These are phyloP conservation scores for Fusarium acutatum DNA, from an alignment of 2,329 filamentous ascomycete genomes.

Conservation along the genomic window DNA sequence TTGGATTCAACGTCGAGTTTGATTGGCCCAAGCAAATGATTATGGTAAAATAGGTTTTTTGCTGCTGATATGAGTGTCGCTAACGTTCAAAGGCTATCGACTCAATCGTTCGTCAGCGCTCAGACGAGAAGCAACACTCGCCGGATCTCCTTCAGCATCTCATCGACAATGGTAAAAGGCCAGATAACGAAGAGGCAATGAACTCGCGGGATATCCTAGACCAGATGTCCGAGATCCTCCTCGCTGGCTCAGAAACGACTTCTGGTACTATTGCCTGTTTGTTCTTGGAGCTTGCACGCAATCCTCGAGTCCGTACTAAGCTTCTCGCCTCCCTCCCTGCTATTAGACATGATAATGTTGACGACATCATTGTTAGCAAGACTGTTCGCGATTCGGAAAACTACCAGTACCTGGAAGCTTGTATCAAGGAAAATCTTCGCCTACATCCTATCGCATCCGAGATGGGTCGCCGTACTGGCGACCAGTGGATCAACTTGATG, in stretches of 20 bases:
- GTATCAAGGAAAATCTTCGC: not conserved
- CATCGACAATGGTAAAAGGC: not conserved
- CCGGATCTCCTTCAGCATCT: not conserved
- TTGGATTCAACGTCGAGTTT: not conserved
- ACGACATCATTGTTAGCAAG: not conserved
- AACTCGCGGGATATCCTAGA: not conserved
- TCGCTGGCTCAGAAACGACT: not conserved
- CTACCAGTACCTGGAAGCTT: not conserved
- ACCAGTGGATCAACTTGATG: not conserved
- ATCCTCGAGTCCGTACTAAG: not conserved
- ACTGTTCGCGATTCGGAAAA: not conserved
- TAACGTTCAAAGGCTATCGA: not conserved
- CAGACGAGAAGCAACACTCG: not conserved
- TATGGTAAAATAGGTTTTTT: not conserved
- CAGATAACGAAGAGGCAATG: not conserved
- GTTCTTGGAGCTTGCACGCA: not conserved
- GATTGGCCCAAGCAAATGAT: not conserved
- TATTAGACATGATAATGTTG: not conserved
- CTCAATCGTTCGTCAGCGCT: not conserved
- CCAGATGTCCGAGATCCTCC: not conserved
- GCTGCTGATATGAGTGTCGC: not conserved
- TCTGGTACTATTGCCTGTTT: not conserved
- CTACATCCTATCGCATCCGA: not conserved
- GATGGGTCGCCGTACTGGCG: not conserved
- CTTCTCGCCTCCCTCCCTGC: not conserved